Base-by-base conservation (phyloP, 331 rosid genomes). In the Rosa hybrid region DNA sequence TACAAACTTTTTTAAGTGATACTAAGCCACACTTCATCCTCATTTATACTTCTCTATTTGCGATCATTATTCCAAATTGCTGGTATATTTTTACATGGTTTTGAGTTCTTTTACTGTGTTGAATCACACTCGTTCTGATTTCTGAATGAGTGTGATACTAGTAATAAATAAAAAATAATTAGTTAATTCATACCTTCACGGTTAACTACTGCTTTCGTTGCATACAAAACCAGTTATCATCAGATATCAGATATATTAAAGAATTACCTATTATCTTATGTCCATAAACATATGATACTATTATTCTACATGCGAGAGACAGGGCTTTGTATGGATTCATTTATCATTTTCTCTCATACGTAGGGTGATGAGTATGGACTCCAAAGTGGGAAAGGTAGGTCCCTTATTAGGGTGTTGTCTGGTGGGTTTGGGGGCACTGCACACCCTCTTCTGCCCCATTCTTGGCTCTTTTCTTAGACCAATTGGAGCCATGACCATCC, bases 401-500 rank as follows among this genome's bases (percentile, higher is more conserved):
- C 86, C 93, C 85, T 17, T 17, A 44, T 23, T 53, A 68, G 50
- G 72, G 82, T 69, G 60, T 67, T 90, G 91, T 89, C 92, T 88
- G 72, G 82, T 88, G 87, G 83, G 84, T 84, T 86, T 86, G 85
- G 90, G 89, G 83, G 95, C 98, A 91, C 83, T 82, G 85, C 96
- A 90, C 97, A 54, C 91, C 72, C 96, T 89, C 85, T 86, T 90
- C 88, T 89, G 89, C 89, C 91, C 95, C 96, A 90, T 90, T 91
- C 81, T 71, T 72, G 80, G 83, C 84, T 77, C 87, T 76, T 87
- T 86, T 45, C 78, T 86, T 71, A 74, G 85, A 93, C 89, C 95
- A 81, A 76, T 12, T 54, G 84, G 38, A 73, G 71, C 59, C 82
- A 39, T 83, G 83, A 85, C 88, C 93, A 75, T 86, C 30, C 72